phyloP scores from a whole-genome alignment of 2,329 filamentous ascomycete species.

The Dryadomyces quercus-mongolicae region DNA sequence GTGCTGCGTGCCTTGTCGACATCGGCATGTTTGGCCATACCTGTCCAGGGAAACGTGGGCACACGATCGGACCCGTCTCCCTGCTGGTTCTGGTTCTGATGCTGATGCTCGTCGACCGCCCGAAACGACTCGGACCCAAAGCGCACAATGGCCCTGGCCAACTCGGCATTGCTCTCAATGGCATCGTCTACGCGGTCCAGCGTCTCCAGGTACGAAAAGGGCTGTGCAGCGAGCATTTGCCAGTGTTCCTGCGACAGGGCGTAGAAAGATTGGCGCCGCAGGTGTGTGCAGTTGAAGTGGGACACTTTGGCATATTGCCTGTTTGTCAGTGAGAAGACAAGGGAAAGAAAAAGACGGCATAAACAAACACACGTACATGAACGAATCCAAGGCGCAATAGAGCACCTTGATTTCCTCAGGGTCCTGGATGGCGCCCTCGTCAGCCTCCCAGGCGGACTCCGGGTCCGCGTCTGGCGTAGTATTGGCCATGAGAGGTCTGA shows the following conservation, averaged over 20 bases:
- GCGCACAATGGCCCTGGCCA: constrained; percentile 68
- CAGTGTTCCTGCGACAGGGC: constrained; percentile 75
- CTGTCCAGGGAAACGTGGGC: constrained; percentile 54
- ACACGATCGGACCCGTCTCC: constrained; percentile 23
- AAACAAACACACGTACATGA: constrained; percentile 50
- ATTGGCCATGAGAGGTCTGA: not conserved
- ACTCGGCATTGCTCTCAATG: constrained; percentile 76
- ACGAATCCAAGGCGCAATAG: constrained; percentile 76
- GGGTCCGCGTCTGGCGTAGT: not conserved
- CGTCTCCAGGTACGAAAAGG: constrained; percentile 71
- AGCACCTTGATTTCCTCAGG: constrained; percentile 72
- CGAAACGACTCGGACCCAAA: constrained; percentile 57
- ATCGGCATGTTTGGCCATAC: constrained; percentile 57
- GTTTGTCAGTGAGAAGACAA: constrained; percentile 1
- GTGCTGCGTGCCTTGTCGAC: constrained; percentile 88
- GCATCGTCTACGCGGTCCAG: constrained; percentile 72
- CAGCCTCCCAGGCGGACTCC: constrained; percentile 4
- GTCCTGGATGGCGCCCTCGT: constrained; percentile 30
- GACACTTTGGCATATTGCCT: constrained; percentile 78
- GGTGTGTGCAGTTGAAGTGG: constrained; percentile 83
- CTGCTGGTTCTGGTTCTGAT: not conserved
- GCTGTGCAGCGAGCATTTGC: constrained; percentile 66
- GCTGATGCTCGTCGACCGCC: constrained; percentile 22
- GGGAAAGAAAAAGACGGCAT: not conserved
- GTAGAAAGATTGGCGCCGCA: constrained; percentile 86